Conservation (phyloP, 176 grass and related monocot species). For the Thalia dealbata region DNA sequence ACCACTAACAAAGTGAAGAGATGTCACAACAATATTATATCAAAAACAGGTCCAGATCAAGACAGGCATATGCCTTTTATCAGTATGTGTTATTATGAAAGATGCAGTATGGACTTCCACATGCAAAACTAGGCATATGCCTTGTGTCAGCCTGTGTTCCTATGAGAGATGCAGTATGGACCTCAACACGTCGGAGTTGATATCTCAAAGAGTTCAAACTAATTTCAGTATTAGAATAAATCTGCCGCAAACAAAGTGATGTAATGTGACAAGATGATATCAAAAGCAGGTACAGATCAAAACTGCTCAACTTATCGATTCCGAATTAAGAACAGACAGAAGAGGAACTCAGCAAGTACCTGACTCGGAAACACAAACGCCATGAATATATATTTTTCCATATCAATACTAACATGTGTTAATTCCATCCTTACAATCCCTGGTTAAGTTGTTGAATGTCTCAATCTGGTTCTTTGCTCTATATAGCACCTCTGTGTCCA, state of each 20-base stretch:
- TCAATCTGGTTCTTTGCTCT: conserved; percentile 62
- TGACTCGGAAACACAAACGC: background rate
- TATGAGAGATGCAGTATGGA: no score
- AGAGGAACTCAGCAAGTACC: background rate
- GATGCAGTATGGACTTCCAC: no score
- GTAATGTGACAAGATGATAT: no score
- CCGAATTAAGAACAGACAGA: background rate
- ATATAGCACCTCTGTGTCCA: conserved; percentile 84
- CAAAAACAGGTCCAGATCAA: no score
- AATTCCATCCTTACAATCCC: conserved; percentile 94
- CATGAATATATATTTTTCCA: background rate
- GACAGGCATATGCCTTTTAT: no score
- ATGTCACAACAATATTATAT: no score
- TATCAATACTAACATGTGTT: conserved; percentile 48
- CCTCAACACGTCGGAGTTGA: no score
- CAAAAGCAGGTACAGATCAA: background rate
- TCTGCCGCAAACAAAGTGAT: background rate
- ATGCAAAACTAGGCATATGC: no score
- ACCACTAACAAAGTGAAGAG: no score
- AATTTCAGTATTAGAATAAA: background rate
- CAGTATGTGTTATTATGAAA: no score
- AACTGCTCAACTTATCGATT: background rate
- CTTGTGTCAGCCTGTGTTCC: no score
- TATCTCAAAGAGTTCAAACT: no score
- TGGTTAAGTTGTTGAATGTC: conserved; percentile 92